phyloP scores from a whole-genome alignment of 371 early-diverging fungal species.

The Mucor saturninus region DNA sequence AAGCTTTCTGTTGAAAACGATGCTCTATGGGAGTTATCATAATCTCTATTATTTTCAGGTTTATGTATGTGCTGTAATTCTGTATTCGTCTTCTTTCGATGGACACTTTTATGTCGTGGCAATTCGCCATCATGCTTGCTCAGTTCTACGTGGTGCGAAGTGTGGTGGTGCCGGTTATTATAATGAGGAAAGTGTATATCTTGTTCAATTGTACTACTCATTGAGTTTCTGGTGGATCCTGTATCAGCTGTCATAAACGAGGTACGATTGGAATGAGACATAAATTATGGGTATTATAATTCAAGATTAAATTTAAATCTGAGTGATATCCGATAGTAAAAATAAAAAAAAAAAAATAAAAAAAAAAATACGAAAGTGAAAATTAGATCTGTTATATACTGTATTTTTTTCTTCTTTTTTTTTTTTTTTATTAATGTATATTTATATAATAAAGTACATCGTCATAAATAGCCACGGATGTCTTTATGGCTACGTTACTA shows the following conservation, averaged over 20 bases:
- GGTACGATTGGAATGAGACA: constrained; percentile 16
- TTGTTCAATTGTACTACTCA: neutral
- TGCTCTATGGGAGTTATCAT: neutral
- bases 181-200: neutral
- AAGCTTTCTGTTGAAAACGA: constrained; percentile 7
- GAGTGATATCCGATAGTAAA: neutral
- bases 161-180: neutral
- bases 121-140: neutral
- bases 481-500: neutral
- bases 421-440: neutral
- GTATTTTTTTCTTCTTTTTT: neutral
- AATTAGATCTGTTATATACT: neutral
- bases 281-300: neutral
- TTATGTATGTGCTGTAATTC: neutral
- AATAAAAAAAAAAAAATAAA: neutral
- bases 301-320: neutral
- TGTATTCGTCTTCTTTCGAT: neutral
- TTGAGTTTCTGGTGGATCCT: neutral
- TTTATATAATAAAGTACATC: neutral
- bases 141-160: neutral
- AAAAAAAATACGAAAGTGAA: neutral
- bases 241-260: constrained; percentile 14
- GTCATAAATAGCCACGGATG: neutral
- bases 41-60: neutral
- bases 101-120: neutral